Conservation (phyloP, 331 rosid species). For the Telfairia occidentalis region DNA sequence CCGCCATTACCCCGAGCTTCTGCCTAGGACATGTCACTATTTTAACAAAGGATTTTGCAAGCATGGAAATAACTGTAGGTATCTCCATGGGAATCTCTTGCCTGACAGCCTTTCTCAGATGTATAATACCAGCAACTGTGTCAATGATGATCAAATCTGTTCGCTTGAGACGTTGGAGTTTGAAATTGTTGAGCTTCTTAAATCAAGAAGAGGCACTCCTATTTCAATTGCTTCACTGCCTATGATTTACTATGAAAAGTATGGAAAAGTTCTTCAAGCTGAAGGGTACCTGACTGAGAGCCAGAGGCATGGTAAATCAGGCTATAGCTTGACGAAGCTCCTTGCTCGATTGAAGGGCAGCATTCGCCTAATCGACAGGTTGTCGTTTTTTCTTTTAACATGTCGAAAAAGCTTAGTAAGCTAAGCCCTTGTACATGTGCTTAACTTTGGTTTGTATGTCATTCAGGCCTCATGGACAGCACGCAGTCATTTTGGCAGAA, state of each 20-base stretch:
- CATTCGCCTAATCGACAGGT: constrained; percentile 46
- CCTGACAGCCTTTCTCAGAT: constrained; percentile 36
- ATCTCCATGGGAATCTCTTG: constrained; percentile 37
- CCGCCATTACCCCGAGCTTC: constrained; percentile 38
- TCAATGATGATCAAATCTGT: constrained; percentile 35
- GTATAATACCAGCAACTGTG: constrained; percentile 29
- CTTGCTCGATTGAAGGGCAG: constrained; percentile 49
- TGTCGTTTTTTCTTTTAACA: constrained; percentile 7
- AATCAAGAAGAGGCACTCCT: constrained; percentile 45
- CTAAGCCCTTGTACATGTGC: neutral
- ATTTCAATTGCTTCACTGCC: constrained; percentile 86
- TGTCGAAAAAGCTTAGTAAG: neutral
- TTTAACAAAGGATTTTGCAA: constrained; percentile 66
- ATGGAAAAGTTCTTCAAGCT: constrained; percentile 62
- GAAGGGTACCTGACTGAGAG: constrained; percentile 88
- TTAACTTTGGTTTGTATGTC: constrained; percentile 5
- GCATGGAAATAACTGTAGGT: constrained; percentile 72
- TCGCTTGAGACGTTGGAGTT: constrained; percentile 60
- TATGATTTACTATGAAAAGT: constrained; percentile 52
- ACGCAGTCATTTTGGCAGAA: constrained; percentile 65
- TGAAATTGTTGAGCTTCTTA: constrained; percentile 63
- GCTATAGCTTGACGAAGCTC: constrained; percentile 80
- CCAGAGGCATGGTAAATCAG: constrained; percentile 84
- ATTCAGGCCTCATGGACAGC: constrained; percentile 93
- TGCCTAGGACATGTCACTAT: constrained; percentile 51